phyloP scores from a whole-genome alignment of 2,329 filamentous ascomycete genomes.

The Neopestalotiopsis rosae region DNA sequence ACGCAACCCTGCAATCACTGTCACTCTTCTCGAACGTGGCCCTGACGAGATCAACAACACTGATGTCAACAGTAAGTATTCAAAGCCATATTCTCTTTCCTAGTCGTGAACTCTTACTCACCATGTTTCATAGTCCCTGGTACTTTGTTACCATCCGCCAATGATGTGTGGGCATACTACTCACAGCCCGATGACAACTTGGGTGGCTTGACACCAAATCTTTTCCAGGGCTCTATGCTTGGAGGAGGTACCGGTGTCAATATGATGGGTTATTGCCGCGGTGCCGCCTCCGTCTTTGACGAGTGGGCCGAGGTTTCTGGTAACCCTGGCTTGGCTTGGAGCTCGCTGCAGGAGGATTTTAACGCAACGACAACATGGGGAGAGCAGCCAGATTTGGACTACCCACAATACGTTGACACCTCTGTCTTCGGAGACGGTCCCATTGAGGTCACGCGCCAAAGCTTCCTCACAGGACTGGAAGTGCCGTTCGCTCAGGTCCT shows the following conservation, averaged over 20 bases:
- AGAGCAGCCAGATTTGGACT: not conserved
- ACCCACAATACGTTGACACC: not conserved
- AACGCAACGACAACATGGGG: not conserved
- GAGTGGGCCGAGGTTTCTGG: slow-evolving; percentile 22
- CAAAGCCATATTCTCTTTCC: not conserved
- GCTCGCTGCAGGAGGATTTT: slow-evolving; percentile 9
- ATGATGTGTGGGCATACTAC: not conserved
- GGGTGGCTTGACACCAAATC: not conserved
- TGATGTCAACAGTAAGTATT: slow-evolving; percentile 3
- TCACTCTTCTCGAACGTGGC: slow-evolving; percentile 1
- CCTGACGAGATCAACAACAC: not conserved
- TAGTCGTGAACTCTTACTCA: not conserved
- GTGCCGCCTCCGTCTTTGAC: slow-evolving; percentile 21
- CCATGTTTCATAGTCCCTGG: not conserved
- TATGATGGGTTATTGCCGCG: slow-evolving; percentile 33
- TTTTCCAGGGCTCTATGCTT: slow-evolving; percentile 21
- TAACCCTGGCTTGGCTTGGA: slow-evolving; percentile 6
- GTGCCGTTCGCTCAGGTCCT: slow-evolving; percentile 3
- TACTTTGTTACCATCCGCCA: not conserved
- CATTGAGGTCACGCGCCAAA: not conserved
- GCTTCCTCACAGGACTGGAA: not conserved
- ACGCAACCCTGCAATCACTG: not conserved
- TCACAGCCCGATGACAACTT: not conserved
- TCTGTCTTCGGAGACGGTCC: not conserved
- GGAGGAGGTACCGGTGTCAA: slow-evolving; percentile 39